These are phyloP conservation scores for Camellia sinensis DNA, from an alignment of 148 eudicot species.

Conservation along the genomic window DNA sequence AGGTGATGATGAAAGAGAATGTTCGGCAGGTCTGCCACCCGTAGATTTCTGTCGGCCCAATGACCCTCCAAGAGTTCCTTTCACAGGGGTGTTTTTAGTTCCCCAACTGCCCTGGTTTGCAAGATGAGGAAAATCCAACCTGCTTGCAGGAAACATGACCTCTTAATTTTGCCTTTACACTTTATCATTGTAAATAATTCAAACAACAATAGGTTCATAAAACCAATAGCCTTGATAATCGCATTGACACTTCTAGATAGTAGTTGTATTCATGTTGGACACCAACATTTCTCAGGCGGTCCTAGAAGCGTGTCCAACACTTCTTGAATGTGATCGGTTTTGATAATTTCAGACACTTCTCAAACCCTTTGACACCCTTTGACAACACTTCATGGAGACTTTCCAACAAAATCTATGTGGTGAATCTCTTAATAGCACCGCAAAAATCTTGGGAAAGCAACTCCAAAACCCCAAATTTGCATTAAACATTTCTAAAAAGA, in stretches of 20 bases:
- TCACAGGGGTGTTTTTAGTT: constrained; percentile 56
- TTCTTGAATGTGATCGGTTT: neutral
- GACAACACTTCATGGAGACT: too few relatives aligned
- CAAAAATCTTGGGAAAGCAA: too few relatives aligned
- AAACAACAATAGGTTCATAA: neutral
- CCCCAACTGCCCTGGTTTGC: constrained; percentile 57
- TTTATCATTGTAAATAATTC: neutral
- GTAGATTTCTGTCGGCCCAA: constrained; percentile 52
- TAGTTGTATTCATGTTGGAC: neutral
- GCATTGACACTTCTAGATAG: neutral
- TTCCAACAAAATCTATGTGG: too few relatives aligned
- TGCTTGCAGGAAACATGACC: constrained; percentile 22
- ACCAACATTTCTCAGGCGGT: neutral
- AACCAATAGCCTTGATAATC: neutral
- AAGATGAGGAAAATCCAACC: constrained; percentile 75
- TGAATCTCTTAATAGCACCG: too few relatives aligned
- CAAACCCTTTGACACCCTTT: too few relatives aligned
- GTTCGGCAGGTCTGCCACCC: constrained; percentile 40
- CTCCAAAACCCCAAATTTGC: neutral
- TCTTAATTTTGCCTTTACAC: neutral
- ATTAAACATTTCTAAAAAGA: neutral
- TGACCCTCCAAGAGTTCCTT: constrained; percentile 49
- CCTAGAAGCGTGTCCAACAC: neutral
- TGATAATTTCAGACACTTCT: too few relatives aligned
- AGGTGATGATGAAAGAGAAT: constrained; percentile 43